These are phyloP conservation scores for Haberlea rhodopensis DNA, from an alignment of 257 asterid species.

Conservation along the genomic window DNA sequence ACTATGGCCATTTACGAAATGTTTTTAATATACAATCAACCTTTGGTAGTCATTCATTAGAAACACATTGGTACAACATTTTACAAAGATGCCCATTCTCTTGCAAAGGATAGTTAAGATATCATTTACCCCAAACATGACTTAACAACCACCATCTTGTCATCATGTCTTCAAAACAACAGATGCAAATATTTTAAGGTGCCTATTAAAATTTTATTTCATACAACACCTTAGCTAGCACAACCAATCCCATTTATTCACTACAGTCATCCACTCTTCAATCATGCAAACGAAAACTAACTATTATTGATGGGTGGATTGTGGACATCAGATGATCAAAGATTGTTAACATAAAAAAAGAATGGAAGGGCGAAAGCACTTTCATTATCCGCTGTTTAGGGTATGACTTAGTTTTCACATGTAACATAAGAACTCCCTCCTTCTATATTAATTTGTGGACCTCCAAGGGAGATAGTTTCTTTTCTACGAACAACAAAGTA, in stretches of 20 bases:
- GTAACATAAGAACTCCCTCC: neutral
- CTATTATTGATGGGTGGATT: constrained; percentile 6
- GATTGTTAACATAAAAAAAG: constrained; percentile 16
- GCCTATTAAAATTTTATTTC: neutral
- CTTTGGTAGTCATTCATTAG: constrained; percentile 22
- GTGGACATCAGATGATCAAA: constrained; percentile 18
- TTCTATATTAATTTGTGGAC: neutral
- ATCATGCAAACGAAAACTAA: constrained; percentile 18
- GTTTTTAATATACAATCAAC: constrained; percentile 9
- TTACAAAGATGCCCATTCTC: neutral
- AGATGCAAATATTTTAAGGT: neutral
- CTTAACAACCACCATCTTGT: neutral
- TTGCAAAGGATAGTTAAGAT: constrained; percentile 9
- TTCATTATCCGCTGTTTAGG: neutral
- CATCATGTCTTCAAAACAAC: constrained; percentile 1
- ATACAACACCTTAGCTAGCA: neutral
- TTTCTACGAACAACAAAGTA: neutral
- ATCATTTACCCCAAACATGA: constrained; percentile 10
- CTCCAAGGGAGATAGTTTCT: neutral
- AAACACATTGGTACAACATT: constrained; percentile 10
- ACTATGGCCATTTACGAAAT: constrained; percentile 16
- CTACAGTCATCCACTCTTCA: neutral
- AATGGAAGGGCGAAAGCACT: neutral
- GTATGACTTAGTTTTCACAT: neutral
- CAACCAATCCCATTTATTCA: constrained; percentile 2